Evolutionary conservation across 345 rosid species (phyloP), one percentile per base, ranked within the genome.

Genomic region (Brassica juncea): DNA sequence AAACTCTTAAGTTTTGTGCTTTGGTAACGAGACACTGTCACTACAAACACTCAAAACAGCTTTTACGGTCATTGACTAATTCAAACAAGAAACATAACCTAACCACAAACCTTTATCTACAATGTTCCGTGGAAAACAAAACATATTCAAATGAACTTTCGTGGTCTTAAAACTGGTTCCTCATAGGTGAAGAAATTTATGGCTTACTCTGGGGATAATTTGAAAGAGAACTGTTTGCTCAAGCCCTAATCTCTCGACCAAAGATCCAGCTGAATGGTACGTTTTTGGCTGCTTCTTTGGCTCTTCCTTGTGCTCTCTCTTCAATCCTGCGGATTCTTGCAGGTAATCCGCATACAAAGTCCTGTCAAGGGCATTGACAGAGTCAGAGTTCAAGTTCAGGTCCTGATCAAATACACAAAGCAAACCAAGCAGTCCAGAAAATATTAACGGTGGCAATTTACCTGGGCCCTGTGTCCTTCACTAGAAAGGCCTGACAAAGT

Each of bases 221-320:
- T 14, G 71, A 54, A 27, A 30, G 55, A 54, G 14, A 63, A 0
- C 2, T 69, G 39, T 23, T 23, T 21, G 15, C 58, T 81, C 59
- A 90, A 59, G 84, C 83, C 69, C 70, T 74, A 70, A 90, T 80
- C 71, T 88, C 69, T 63, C 85, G 83, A 11, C 86, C 86, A 19
- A 84, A 90, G 21, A 87, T 77, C 94, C 92, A 90, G 66, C 90
- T 90, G 82, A 90, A 87, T 68, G 90, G 88, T 52, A 81, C 35
- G 60, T 76, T 44, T 61, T 49, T 8, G 19, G 85, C 70, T 14
- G 84, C 80, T 80, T 88, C 78, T 76, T 90, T 88, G 14, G 87
- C 88, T 84, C 88, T 78, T 25, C 78, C 88, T 37, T 82, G 87
- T 67, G 92, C 87, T 74, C 92, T 83, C 83, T 90, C 94, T 76